Base-by-base conservation (phyloP, 306 rosid genomes). In the Pyrus bretschneideri region DNA sequence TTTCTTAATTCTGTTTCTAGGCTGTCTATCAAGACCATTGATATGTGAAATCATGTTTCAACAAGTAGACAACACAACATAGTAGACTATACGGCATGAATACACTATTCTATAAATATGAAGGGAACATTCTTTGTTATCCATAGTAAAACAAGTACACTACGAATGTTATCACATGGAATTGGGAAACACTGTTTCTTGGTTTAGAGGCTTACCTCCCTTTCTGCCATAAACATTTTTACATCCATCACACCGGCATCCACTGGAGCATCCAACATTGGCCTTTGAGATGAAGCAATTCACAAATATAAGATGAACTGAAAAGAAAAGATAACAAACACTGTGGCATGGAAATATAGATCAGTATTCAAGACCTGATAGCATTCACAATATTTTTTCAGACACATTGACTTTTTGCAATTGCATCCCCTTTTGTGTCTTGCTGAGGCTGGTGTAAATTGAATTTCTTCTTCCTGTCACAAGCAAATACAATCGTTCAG, bases 301-400 rank as follows among this genome's bases (percentile, higher is more conserved):
- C 11, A 29, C 80, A 51, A 75, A 55, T 49, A 60, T 78, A 85
- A 78, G 59, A 74, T 73, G 55, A 30, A 67, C 19, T 23, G 49
- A 52, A 61, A 72, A 42, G 62, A 5, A 27, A 31, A 81, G 35
- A 71, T 35, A 33, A 38, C 51, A 69, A 23, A 12, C 23, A 64
- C 7, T 9, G 23, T 8, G 21, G 40, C 60, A 30, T 5, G 65
- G 22, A 6, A 46, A 51, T 31, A 61, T 4, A 27, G 31, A 44
- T 73, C 62, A 30, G n/a, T 63, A 72, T 42, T 49, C 65, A 60
- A 51, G 80, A 90, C 97, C 93, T 89, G 93, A 72, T 68, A 92
- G 82, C 97, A 93, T 87, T 90, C 93, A 62, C 97, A 93, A 81
- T 93, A 93, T 72, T 85, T 89, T 84, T 93, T 90, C 35, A 29